Base-by-base conservation (phyloP, 2,329 filamentous ascomycete species). In the Pezicula carpinea region DNA sequence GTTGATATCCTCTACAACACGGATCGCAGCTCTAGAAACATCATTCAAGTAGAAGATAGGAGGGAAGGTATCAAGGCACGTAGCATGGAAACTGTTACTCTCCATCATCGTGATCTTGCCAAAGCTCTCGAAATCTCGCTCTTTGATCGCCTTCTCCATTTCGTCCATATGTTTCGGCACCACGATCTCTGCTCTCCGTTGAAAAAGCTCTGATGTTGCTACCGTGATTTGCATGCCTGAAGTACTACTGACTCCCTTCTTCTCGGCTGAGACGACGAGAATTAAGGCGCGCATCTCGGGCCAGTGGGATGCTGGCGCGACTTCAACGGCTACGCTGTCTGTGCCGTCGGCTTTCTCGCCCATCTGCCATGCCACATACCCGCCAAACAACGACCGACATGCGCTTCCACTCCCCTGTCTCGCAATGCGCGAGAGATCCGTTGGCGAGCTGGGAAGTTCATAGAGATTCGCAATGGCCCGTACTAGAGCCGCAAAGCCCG, bases 41-140 rank as follows among this genome's bases (percentile, higher is more conserved):
- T 99, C 93, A 70, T 96, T 99, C 77, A 99, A 84, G 75, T 99
- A 99, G 70, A 96, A 96, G 64, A 99, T 99, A 15, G 95, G 93
- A 38, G 95, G 93, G 70, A 89, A 90, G 2, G 93, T 97, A 66
- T 99, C 93, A 59, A 95, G 75, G 66, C 93, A 97, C 48, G 85
- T 89, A 32, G 93, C 89, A 68, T 99, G 93, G 82, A 99, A 99
- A 50, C 83, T 89, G 73, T 99, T 99, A 64, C 87, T 95, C 66
- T 99, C 93, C 66, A 84, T 85, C 91, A 96, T 99, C 14, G 93
- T 96, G 52, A 96, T 79, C 65, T 88, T 83, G 19, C 86, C 93
- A 63, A 99, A 99, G 17, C 78, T 74, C 59, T 83, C 80, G 70
- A 99, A 99, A 70, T 99, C 87, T 59, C 80, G 80, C 53, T 79